Base-by-base conservation (phyloP, 2,329 filamentous ascomycete species). In the Falciphora oryzae region DNA sequence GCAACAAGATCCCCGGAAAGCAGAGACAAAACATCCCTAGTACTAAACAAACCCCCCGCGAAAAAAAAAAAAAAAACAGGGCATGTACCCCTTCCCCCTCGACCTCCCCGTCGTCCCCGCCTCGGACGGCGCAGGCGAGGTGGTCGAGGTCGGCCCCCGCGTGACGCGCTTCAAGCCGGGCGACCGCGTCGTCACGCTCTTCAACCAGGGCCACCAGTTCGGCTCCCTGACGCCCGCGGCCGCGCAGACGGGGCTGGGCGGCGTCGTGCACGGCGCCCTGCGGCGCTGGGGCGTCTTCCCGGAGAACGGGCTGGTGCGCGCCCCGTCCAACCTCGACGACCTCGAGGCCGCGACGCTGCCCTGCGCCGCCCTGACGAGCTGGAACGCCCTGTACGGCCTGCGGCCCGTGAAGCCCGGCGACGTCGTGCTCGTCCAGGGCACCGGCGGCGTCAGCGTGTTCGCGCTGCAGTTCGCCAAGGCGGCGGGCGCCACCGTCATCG, bases 391-490 rank as follows among this genome's bases (percentile, higher is more conserved):
- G 16, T 88, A 84, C 69, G 87, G 87, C 2, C 70, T 86, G 35
- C 74, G 75, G 68, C 76, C 78, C 29, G 67, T 89, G 65, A 78
- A 79, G 70, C 81, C 84, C 0, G 86, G 86, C 4, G 75, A 83
- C 66, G 80, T 74, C 69, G 86, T 91, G 3, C 79, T 91, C 44
- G 87, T 87, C 1, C 86, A 90, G 74, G 89, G 88, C n/a, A 90
- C 87, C 0, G 88, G 89, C 27, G 88, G 88, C 65, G 88, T 91
- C 10, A 85, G 81, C 67, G 80, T 90, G 66, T 89, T 89, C 65
- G 88, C 82, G 4, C 73, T 90, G n/a, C 88, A 83, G 73, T 74
- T 79, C 61, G 77, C 77, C 56, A 70, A 73, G 65, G 82, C 83
- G 0, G 79, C 79, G 0, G 84, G 83, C 32, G 85, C 84, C 0